phyloP scores from a whole-genome alignment of 2,329 filamentous ascomycete species.

The Didymellaceae sp. region DNA sequence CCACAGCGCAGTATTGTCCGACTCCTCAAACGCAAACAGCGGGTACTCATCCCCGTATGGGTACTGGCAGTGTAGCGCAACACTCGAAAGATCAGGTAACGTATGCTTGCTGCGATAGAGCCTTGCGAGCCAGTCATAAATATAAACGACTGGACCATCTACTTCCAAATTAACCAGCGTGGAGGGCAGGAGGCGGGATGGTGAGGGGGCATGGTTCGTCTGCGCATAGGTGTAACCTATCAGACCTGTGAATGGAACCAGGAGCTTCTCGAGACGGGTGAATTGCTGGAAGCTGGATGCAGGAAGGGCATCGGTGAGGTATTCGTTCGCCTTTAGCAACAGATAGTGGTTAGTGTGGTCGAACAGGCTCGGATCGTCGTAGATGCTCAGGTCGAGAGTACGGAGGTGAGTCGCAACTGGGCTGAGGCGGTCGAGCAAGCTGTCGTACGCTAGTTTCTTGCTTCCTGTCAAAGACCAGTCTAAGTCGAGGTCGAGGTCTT shows the following conservation, averaged over 20 bases:
- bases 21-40: not conserved
- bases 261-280: not conserved
- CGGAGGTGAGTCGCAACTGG: not conserved
- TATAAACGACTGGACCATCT: not conserved
- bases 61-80: not conserved
- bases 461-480: not conserved
- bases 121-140: constrained; percentile 2
- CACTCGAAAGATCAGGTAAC: not conserved
- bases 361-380: not conserved
- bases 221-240: not conserved
- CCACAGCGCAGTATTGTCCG: not conserved
- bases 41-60: not conserved
- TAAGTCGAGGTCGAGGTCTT: no score
- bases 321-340: not conserved
- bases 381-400: not conserved
- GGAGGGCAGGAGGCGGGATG: not conserved
- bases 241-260: not conserved
- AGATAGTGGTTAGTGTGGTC: no score
- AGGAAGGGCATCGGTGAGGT: not conserved
- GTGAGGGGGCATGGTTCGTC: not conserved
- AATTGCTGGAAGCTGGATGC: not conserved
- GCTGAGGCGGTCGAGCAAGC: not conserved
- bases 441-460: not conserved
- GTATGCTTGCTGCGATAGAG: not conserved
- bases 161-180: not conserved